Conservation (phyloP, 2,329 filamentous ascomycete species). For the Raffaelea albimanens region DNA sequence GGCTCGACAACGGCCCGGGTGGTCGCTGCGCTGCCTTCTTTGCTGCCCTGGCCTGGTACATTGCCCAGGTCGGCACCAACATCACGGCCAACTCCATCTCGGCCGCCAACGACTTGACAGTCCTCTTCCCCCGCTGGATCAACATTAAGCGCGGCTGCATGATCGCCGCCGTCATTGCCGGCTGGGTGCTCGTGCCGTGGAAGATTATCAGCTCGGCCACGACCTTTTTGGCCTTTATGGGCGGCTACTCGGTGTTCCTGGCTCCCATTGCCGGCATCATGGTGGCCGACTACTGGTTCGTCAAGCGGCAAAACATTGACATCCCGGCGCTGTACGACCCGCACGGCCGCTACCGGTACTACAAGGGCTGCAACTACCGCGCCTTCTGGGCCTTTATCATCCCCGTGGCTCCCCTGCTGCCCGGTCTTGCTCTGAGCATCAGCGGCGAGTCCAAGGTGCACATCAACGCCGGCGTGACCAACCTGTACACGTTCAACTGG, state of each 20-base stretch:
- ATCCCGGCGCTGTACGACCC: constrained; percentile 32
- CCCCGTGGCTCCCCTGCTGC: constrained; percentile 20
- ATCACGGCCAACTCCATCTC: constrained; percentile 46
- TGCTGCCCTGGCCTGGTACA: constrained; percentile 40
- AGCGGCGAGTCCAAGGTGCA: constrained; percentile 9
- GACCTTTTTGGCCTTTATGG: constrained; percentile 56
- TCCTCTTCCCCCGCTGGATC: constrained; percentile 41
- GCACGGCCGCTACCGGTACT: constrained; percentile 28
- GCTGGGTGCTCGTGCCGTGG: constrained; percentile 55
- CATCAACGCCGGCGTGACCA: constrained; percentile 31
- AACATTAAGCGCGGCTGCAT: constrained; percentile 49
- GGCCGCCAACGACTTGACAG: constrained; percentile 45
- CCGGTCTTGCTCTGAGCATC: constrained; percentile 19
- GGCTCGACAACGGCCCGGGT: constrained; percentile 31
- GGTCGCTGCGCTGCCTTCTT: constrained; percentile 34
- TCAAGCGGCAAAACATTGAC: constrained; percentile 27
- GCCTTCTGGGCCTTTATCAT: constrained; percentile 16
- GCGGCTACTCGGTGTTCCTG: constrained; percentile 40
- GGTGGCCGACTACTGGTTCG: constrained; percentile 28
- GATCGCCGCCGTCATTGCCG: constrained; percentile 44
- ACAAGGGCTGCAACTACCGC: constrained; percentile 16
- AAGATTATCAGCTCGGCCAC: constrained; percentile 51
- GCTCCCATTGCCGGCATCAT: constrained; percentile 32
- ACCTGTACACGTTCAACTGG: constrained; percentile 58
- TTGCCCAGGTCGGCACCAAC: constrained; percentile 48